Conservation (phyloP, 495 filamentous ascomycete species). For the Sphaerosporella brunnea region DNA sequence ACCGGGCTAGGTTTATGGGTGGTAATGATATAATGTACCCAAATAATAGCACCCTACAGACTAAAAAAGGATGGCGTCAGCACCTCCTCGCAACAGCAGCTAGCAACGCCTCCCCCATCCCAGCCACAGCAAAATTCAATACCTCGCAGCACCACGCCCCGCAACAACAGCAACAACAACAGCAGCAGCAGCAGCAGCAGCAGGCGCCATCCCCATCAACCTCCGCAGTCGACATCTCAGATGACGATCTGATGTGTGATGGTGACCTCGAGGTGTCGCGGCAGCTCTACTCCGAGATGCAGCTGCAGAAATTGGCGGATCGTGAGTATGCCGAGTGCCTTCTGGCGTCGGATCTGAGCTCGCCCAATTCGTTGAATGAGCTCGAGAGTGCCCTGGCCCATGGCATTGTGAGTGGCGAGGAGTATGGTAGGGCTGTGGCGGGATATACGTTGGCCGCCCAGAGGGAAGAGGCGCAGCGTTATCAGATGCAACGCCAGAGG, state of each 20-base stretch:
- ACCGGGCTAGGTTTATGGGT: no score
- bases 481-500: slow-evolving; percentile 4
- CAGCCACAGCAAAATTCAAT: slow-evolving; percentile 39
- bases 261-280: neutral
- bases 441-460: slow-evolving; percentile 6
- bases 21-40: no score
- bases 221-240: neutral
- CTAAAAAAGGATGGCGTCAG: no score
- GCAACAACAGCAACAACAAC: slow-evolving; percentile 36
- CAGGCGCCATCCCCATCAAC: slow-evolving; percentile 11
- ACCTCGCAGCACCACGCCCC: slow-evolving; percentile 58
- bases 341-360: slow-evolving; percentile 18
- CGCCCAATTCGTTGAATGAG: slow-evolving; percentile 13
- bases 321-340: slow-evolving; percentile 19
- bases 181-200: slow-evolving; percentile 25
- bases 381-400: slow-evolving; percentile 21
- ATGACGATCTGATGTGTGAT: slow-evolving; percentile 5
- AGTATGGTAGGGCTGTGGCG: slow-evolving; percentile 10
- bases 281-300: slow-evolving; percentile 3
- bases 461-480: neutral
- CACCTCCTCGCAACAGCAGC: slow-evolving; percentile 27
- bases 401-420: slow-evolving; percentile 13
- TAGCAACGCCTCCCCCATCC: slow-evolving; percentile 10
- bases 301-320: slow-evolving; percentile 1
- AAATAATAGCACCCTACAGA: no score